phyloP scores from a whole-genome alignment of 1,284 basidiomycete genomes.

The Sanghuangporus sanghuang region DNA sequence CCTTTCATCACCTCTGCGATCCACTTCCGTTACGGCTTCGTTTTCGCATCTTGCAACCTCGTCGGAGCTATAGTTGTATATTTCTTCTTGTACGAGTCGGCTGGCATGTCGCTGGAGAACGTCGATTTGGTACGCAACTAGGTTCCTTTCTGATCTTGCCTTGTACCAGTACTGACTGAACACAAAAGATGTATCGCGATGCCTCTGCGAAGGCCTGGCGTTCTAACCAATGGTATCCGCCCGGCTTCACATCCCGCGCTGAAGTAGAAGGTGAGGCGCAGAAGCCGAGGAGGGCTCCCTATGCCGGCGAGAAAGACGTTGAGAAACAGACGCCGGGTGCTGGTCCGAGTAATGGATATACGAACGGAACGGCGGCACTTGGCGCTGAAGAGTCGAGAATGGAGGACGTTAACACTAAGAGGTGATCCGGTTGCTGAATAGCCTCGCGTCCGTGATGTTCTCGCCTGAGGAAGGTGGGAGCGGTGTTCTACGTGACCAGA shows the following conservation, averaged over 20 bases:
- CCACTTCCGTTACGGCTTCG: conserved; percentile 64
- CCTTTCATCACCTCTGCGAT: conserved; percentile 59
- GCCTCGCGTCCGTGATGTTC: no score
- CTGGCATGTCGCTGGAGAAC: conserved; percentile 62
- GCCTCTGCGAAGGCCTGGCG: conserved; percentile 64
- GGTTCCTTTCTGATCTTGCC: conserved; percentile 5
- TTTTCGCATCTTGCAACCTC: conserved; percentile 58
- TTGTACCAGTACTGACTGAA: not conserved
- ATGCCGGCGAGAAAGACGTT: not conserved
- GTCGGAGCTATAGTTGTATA: conserved; percentile 61
- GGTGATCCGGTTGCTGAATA: not conserved
- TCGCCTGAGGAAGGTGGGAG: no score
- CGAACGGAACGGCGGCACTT: not conserved
- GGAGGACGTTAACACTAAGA: conserved; percentile 19
- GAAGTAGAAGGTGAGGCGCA: conserved; percentile 35
- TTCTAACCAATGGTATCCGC: conserved; percentile 50
- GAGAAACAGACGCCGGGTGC: conserved; percentile 8
- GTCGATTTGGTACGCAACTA: conserved; percentile 48
- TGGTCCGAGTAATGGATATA: conserved; percentile 3
- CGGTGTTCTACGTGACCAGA: no score
- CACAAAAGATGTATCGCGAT: conserved; percentile 65
- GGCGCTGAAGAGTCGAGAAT: conserved; percentile 19
- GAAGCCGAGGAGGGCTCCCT: not conserved
- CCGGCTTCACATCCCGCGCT: conserved; percentile 38
- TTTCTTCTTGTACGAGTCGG: conserved; percentile 76